Conservation (phyloP, 441 rosid species). For the Gossypium laxum region DNA sequence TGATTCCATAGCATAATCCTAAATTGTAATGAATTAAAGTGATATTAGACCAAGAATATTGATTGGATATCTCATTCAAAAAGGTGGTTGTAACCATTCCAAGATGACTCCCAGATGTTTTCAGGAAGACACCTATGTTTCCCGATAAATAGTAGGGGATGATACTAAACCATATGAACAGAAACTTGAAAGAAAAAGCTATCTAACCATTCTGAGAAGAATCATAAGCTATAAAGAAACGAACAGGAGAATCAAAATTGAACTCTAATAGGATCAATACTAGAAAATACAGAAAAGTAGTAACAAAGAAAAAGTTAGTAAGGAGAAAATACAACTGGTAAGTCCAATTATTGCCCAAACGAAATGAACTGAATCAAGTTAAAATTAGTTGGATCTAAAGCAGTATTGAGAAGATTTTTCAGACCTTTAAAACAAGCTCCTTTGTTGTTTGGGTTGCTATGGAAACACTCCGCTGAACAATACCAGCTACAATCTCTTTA, state of each 20-base stretch:
- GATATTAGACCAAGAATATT: background rate
- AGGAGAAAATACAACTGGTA: background rate
- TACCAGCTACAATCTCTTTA: conserved; percentile 82
- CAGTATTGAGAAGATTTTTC: conserved; percentile 11
- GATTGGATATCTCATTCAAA: background rate
- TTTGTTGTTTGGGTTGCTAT: conserved; percentile 97
- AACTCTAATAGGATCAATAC: background rate
- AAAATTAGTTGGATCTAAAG: background rate
- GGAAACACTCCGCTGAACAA: conserved; percentile 96
- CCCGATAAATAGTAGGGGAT: background rate
- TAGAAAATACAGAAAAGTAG: background rate
- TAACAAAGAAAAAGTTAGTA: background rate
- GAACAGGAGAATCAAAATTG: background rate
- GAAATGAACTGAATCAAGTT: background rate
- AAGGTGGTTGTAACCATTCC: background rate
- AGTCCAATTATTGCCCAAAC: background rate
- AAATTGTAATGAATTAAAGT: conserved; percentile 12
- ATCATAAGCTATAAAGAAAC: background rate
- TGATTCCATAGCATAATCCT: conserved; percentile 92
- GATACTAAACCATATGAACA: background rate
- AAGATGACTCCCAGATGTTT: background rate
- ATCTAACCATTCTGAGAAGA: background rate
- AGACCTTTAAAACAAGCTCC: conserved; percentile 96
- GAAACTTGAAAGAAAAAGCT: background rate
- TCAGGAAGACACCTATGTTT: background rate